Evolutionary conservation across 2,329 filamentous ascomycete genomes (phyloP).

Genomic region (Colletotrichum graminicola): DNA sequence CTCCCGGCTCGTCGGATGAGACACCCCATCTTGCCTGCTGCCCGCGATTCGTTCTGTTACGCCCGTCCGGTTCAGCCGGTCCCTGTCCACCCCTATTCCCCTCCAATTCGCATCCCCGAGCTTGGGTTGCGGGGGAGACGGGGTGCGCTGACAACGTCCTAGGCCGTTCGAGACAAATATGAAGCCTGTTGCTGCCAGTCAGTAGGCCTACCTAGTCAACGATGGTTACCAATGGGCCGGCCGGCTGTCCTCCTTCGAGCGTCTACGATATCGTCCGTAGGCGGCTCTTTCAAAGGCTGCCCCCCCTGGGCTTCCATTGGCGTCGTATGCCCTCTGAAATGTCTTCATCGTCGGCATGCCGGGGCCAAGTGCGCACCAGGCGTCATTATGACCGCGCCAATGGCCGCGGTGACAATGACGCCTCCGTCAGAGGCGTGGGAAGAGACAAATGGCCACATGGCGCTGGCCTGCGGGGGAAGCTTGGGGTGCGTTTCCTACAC

Average conservation of each 20-base stretch:
- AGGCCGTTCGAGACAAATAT: not conserved
- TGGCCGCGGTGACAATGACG: conserved; percentile 9
- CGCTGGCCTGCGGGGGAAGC: conserved; percentile 26
- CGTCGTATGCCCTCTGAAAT: not conserved
- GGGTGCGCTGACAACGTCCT: conserved; percentile 10
- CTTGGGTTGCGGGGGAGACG: conserved; percentile 23
- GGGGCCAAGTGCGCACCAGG: conserved; percentile 11
- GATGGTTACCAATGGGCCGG: not conserved
- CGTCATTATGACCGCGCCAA: conserved; percentile 39
- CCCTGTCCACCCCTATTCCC: not conserved
- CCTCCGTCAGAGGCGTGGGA: conserved; percentile 11
- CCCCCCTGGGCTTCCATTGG: too few relatives aligned
- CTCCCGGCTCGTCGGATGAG: conserved; percentile 23
- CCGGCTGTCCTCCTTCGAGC: not conserved
- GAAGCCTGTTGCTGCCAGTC: not conserved
- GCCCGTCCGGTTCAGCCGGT: conserved; percentile 2
- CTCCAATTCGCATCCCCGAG: conserved; percentile 1
- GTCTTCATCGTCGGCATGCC: not conserved
- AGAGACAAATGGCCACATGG: conserved; percentile 29
- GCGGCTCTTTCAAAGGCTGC: not conserved
- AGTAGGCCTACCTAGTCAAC: not conserved
- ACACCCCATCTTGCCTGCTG: not conserved
- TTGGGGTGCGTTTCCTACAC: conserved; percentile 6
- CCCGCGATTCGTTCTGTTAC: conserved; percentile 21
- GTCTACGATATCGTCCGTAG: not conserved